Evolutionary conservation across 1,139 yeast species (phyloP).

Genomic region (Yamadazyma pseudoaaseri): DNA sequence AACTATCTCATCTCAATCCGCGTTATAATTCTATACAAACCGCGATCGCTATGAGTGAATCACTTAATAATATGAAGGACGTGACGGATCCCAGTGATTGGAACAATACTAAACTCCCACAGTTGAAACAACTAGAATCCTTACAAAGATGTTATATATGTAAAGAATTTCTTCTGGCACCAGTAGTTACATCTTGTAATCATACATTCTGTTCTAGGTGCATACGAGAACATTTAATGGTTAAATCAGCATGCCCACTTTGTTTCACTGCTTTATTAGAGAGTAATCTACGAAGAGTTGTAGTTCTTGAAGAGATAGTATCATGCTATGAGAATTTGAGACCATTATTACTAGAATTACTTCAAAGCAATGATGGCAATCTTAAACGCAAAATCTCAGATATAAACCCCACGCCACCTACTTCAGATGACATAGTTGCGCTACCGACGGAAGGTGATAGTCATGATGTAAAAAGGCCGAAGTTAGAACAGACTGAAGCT

Average conservation of each 20-base stretch:
- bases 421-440: conserved; percentile 7
- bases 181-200: conserved; percentile 82
- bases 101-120: conserved; percentile 52
- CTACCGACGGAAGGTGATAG: conserved; percentile 4
- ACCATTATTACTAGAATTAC: conserved; percentile 28
- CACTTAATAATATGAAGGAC: conserved; percentile 5
- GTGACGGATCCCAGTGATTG: conserved; percentile 73
- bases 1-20: conserved; percentile 1
- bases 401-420: conserved; percentile 1
- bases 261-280: conserved; percentile 75
- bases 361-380: conserved; percentile 11
- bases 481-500: conserved; percentile 24
- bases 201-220: conserved; percentile 93
- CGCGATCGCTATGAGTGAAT: conserved; percentile 1
- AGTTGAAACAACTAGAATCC: conserved; percentile 61
- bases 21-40: not conserved
- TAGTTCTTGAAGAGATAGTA: conserved; percentile 71
- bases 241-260: conserved; percentile 69
- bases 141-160: conserved; percentile 87
- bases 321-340: conserved; percentile 52
- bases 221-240: conserved; percentile 67
- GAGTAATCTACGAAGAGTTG: conserved; percentile 65
- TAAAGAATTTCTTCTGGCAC: conserved; percentile 78
- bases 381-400: not conserved
- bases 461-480: conserved; percentile 4